Evolutionary conservation across 2,329 filamentous ascomycete genomes (phyloP), one percentile per base, ranked within the genome.

Genomic region (Alternaria arbusti): DNA sequence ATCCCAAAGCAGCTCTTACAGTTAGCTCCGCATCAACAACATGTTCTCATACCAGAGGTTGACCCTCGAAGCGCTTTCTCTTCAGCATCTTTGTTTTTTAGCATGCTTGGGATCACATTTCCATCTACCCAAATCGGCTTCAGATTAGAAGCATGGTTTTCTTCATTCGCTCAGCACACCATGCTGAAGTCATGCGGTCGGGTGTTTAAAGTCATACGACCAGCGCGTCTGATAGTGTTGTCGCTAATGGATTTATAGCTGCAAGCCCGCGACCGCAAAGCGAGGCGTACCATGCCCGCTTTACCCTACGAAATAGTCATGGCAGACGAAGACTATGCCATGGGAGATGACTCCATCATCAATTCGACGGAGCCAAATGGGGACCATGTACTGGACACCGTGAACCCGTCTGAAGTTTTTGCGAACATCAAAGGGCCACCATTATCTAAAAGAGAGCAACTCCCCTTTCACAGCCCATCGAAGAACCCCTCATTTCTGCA

Each of bases 351-450:
- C 32, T 65, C 70, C 9, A 65, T 78, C 15, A 61, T 77, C 25
- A 58, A 55, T 22, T 74, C 77, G 11, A 79, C 77, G 17, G 78
- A 80, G 55, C 49, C 73, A n/a, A 79, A 79, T 57, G 75, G 72
- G 2, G 66, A 74, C 22, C 59, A 69, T 40, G 54, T 59, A 43
- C 54, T 63, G 30, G 63, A 67, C 40, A 78, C 75, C 8, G 72
- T 79, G 2, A 68, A 74, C 44, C 76, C 78, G 26, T 71, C 75
- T 12, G 70, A 74, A 57, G 66, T 78, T 58, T 67, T 76, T 26
- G 63, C 69, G 32, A 58, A 65, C 23, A 55, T 65, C 59, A 61
- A 66, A 59, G 62, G 63, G 22, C 47, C 65, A 43, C 46, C 57
- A 61, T 43, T 67, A 6, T 55, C 70, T 17, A 70, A 65, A 46